A percentile compares a stretch with the other conserved stretches of the same genome.
phyloP scores from a whole-genome alignment of 179 eudicot species.

The Spinacia oleracea region DNA sequence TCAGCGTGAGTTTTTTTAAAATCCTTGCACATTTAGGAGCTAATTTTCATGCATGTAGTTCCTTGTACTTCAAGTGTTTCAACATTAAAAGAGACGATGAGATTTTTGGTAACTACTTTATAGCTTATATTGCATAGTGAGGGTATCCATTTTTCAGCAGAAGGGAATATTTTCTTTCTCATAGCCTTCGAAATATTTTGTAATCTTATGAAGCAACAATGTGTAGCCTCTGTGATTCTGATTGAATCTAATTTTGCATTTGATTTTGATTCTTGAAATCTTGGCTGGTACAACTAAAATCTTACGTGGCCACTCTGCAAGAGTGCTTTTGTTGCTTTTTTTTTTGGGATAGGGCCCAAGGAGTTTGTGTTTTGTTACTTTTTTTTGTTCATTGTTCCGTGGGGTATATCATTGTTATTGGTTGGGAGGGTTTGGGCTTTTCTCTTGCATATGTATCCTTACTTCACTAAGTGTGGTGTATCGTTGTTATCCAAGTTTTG shows the following conservation, averaged over 20 bases:
- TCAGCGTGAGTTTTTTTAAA: conserved; percentile 58
- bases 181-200: not conserved
- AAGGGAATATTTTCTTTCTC: not conserved
- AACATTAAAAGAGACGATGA: not conserved
- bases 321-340: not conserved
- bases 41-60: conserved; percentile 7
- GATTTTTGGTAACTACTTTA: not conserved
- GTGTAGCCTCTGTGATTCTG: too few species aligned
- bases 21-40: not conserved
- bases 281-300: not conserved
- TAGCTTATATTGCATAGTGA: not conserved
- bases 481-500: not conserved
- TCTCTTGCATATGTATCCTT: not conserved
- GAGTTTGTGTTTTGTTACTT: not conserved
- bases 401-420: not conserved
- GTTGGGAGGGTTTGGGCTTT: not conserved
- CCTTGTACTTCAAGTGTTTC: not conserved
- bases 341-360: not conserved
- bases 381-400: not conserved
- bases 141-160: not conserved
- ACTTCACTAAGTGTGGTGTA: not conserved
- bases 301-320: not conserved
- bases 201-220: conserved; percentile 1
- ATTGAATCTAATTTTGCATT: not conserved
- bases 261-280: conserved; percentile 13